Evolutionary conservation across 441 rosid genomes (phyloP), one percentile per base, ranked within the genome.

Genomic region (Euphorbia celastroides): DNA sequence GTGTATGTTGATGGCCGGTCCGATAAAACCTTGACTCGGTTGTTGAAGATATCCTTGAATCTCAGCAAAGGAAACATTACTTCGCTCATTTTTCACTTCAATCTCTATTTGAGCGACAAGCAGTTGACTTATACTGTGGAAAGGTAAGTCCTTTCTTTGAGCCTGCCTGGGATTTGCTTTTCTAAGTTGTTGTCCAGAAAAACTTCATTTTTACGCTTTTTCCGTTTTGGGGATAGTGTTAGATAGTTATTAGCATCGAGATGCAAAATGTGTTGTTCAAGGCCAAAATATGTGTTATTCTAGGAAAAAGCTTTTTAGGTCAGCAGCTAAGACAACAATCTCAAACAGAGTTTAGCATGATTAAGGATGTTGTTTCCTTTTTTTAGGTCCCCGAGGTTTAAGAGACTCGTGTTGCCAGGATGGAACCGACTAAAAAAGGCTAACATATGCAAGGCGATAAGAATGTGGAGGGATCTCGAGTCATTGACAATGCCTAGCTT

Each of bases 401-500:
- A 72, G 67, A 80, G 88, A 28, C 77, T 92, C 14, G 93, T 92
- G 32, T 48, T 90, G 67, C 97, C 93, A 0, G 98, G 96, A 20
- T 88, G 94, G 97, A 93, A 90, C 78, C 80, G 90, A 74, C 84
- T 93, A 74, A 88, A 85, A 72, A 82, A 76, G 78, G 79, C 86
- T 0, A 89, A 85, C 44, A 88, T 93, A 65, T 86, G 93, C 85
- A 81, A 74, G 67, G 93, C 97, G 0, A 82, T 90, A 77, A 75
- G 71, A 5, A 69, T 65, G 65, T 93, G 96, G 97, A 81, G 57
- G 66, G 85, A 87, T 74, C 97, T 93, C 13, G 92, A 86, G 67
- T 93, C 97, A 34, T 60, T 93, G 57, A 90, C 98, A 57, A 90
- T 93, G 96, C 96, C 97, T 2, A 87, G 90, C 83, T 86, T 90